Evolutionary conservation across 495 filamentous ascomycete species (phyloP), one percentile per base, ranked within the genome.

Genomic region (Aspergillus coremiiformis): DNA sequence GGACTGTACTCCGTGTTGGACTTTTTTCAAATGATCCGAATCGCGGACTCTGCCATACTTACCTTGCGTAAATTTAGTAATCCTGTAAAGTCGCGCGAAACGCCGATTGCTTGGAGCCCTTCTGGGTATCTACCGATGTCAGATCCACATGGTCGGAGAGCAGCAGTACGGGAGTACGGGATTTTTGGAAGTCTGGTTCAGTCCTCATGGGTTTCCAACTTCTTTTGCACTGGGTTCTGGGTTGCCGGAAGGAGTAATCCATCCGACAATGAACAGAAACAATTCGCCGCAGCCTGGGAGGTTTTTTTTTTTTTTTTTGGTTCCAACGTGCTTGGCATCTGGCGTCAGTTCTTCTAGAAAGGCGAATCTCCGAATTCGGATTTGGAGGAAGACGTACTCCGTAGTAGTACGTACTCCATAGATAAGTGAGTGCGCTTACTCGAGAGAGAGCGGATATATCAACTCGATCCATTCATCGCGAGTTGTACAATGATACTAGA

Each of bases 131-230:
- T 56, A 50, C 52, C 56, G 57, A 63, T 57, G 57, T 63, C 60
- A 63, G 53, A 54, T 53, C 60, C 60, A 63, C 60, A 63, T 60
- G 57, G 60, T 42, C 22, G 44, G 37, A 42, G 23, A n/a, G 46
- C 48, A 30, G 23, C 15, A 35, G 26, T n/a, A n/a, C n/a, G n/a
- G n/a, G n/a, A n/a, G n/a, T n/a, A 37, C 32, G n/a, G 23, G 32
- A n/a, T 27, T 33, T 22, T 15, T 21, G 12, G 26, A 39, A 51
- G 48, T 43, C 15, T 35, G 42, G 50, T 49, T 49, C 47, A 49
- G 33, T 33, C 29, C 42, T 52, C 43, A 45, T 52, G 37, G 32
- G 12, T 14, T 30, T 11, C 8, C 8, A 30, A 4, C 1, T 9
- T 30, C 7, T 4, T 30, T 30, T 30, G 27, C n/a, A n/a, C n/a